Base-by-base conservation (phyloP, 1,284 basidiomycete species). In the Ustilago hordei region DNA sequence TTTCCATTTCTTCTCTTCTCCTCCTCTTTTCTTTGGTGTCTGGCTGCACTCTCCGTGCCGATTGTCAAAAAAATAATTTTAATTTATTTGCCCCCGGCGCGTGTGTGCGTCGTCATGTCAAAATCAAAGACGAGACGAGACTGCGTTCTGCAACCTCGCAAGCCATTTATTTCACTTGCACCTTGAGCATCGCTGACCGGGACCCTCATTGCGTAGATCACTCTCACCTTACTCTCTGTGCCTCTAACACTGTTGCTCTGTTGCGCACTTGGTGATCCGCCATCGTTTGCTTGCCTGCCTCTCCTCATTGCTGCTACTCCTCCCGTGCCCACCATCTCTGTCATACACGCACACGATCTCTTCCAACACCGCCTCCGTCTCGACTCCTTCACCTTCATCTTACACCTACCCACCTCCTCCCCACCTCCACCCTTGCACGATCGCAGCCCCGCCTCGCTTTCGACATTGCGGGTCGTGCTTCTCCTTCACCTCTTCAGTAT, bases 201-300 rank as follows among this genome's bases (percentile, higher is more conserved):
- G 53, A 64, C 66, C 66, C 60, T 63, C 64, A 32, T 31, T 53
- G 23, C 31, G 65, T 60, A 57, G 65, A 67, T 67, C 64, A 58
- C 50, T 23, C 57, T 52, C 45, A 32, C 35, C 41, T 57, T 39
- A 13, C 52, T 28, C 48, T 50, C 48, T 50, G 9, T 28, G 12
- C 35, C 34, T 17, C 56, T 41, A 28, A 28, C 23, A 28, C 23
- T 28, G 23, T 28, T 28, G 23, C 23, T 28, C 23, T 28, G 23
- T 28, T 28, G 23, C 23, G 23, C 23, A 28, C 34, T 32, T 31
- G 55, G 38, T 43, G 61, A 55, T 57, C 32, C 62, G 47, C 48
- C 62, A 50, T 61, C 59, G 50, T 50, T 39, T 19, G 54, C 55
- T 57, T 34, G 41, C 38, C 28, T 61, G 23, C 38, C 17, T 35